A percentile compares a stretch with the other conserved stretches of the same genome.
Evolutionary conservation across 1,139 yeast species (phyloP).

Genomic region (Pichiaceae sp.): DNA sequence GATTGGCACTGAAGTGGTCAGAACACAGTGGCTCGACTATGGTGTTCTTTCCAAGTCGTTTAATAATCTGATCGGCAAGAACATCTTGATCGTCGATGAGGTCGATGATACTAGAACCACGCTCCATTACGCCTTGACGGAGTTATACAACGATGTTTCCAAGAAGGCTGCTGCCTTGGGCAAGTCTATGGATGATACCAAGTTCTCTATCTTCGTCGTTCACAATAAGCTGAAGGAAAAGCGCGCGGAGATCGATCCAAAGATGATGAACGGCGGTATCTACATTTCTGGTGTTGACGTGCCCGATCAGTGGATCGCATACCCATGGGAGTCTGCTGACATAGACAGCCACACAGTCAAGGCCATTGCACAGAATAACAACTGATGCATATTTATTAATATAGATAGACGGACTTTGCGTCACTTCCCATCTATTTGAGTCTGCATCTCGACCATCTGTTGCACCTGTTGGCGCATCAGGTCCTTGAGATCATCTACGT

Average conservation of each 20-base stretch:
- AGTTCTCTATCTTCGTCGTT: constrained; percentile 47
- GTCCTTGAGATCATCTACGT: constrained; percentile 80
- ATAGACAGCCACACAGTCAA: constrained; percentile 33
- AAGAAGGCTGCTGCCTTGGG: constrained; percentile 35
- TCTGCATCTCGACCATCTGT: constrained; percentile 68
- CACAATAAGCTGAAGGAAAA: constrained; percentile 52
- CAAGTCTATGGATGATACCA: constrained; percentile 29
- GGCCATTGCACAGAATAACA: constrained; percentile 34
- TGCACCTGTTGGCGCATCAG: constrained; percentile 77
- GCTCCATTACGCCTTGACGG: constrained; percentile 51
- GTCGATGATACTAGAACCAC: constrained; percentile 66
- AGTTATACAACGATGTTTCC: constrained; percentile 47
- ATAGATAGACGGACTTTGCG: background rate
- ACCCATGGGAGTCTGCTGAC: constrained; percentile 58
- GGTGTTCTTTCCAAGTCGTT: constrained; percentile 47
- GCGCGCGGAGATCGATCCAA: constrained; percentile 41
- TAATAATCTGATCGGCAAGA: constrained; percentile 49
- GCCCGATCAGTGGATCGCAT: constrained; percentile 53
- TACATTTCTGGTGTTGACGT: constrained; percentile 47
- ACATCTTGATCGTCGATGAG: constrained; percentile 57
- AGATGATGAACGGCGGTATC: constrained; percentile 37
- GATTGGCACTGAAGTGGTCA: constrained; percentile 51
- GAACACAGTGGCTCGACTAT: constrained; percentile 65
- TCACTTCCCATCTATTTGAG: constrained; percentile 12
- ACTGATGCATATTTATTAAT: constrained; percentile 4